Percentiles rank a stretch among this genome's conserved stretches.
phyloP scores from a whole-genome alignment of 1,139 yeast species.

The Scheffersomyces segobiensis region DNA sequence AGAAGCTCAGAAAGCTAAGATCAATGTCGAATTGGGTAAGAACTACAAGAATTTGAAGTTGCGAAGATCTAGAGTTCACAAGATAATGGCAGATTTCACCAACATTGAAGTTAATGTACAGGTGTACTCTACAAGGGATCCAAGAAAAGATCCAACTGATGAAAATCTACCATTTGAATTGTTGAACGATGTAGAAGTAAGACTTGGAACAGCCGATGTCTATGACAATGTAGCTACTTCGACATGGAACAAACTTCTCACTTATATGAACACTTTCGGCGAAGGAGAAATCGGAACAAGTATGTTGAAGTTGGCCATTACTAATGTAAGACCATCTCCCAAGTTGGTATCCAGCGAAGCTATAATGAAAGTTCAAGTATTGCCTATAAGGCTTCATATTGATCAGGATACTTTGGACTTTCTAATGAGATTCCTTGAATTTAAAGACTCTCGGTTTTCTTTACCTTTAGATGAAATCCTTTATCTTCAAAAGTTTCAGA shows the following conservation, averaged over 20 bases:
- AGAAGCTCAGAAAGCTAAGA: slow-evolving; percentile 10
- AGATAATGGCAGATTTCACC: slow-evolving; percentile 57
- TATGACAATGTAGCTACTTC: slow-evolving; percentile 84
- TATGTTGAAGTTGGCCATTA: slow-evolving; percentile 58
- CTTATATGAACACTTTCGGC: slow-evolving; percentile 67
- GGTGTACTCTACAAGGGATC: slow-evolving; percentile 51
- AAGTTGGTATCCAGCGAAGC: slow-evolving; percentile 70
- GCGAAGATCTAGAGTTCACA: slow-evolving; percentile 65
- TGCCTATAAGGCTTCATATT: slow-evolving; percentile 80
- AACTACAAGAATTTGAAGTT: slow-evolving; percentile 51
- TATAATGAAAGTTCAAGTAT: slow-evolving; percentile 51
- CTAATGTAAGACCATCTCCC: slow-evolving; percentile 67
- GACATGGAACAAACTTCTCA: slow-evolving; percentile 85
- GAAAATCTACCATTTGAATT: slow-evolving; percentile 36
- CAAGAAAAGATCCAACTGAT: slow-evolving; percentile 30
- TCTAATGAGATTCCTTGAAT: slow-evolving; percentile 73
- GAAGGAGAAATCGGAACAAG: slow-evolving; percentile 69
- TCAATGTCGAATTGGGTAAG: slow-evolving; percentile 23
- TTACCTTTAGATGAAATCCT: slow-evolving; percentile 60
- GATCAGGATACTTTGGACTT: slow-evolving; percentile 95
- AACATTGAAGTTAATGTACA: slow-evolving; percentile 50
- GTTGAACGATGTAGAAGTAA: slow-evolving; percentile 46
- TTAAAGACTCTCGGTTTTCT: slow-evolving; percentile 69
- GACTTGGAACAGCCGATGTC: slow-evolving; percentile 57
- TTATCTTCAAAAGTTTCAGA: slow-evolving; percentile 68